Conservation (phyloP, 2,329 filamentous ascomycete species). For the Epichloe coenophiala region DNA sequence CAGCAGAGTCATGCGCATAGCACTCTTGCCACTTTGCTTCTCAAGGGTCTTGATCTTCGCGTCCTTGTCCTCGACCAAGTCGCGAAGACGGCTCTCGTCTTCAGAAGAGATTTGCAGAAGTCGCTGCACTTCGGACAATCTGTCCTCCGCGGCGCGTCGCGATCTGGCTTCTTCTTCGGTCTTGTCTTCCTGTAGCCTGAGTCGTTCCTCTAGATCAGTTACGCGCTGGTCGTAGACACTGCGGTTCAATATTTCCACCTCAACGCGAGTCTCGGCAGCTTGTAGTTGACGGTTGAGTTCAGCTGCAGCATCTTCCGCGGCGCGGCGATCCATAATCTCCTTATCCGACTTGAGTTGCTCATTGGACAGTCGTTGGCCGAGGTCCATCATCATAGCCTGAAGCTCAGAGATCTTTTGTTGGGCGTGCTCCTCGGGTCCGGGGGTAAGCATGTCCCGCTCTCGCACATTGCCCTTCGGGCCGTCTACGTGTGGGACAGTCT, state of each 20-base stretch:
- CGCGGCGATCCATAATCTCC: slow-evolving; percentile 34
- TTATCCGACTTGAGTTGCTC: slow-evolving; percentile 35
- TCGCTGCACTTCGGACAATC: slow-evolving; percentile 57
- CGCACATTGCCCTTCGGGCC: slow-evolving; percentile 36
- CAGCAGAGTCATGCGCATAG: slow-evolving; percentile 51
- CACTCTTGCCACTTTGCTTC: slow-evolving; percentile 37
- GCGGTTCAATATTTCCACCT: slow-evolving; percentile 48
- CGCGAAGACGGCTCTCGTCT: slow-evolving; percentile 54
- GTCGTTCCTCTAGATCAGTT: slow-evolving; percentile 54
- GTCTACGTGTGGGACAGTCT: slow-evolving; percentile 19
- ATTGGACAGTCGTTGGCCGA: slow-evolving; percentile 41
- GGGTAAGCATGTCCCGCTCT: slow-evolving; percentile 35
- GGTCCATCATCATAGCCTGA: slow-evolving; percentile 42
- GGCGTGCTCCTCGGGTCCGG: slow-evolving; percentile 36
- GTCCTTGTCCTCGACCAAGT: slow-evolving; percentile 55
- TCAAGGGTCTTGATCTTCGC: slow-evolving; percentile 48
- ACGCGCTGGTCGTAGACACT: slow-evolving; percentile 47
- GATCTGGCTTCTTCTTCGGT: slow-evolving; percentile 49
- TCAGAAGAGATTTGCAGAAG: slow-evolving; percentile 57
- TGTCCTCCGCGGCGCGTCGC: slow-evolving; percentile 58
- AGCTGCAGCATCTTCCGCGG: slow-evolving; percentile 38
- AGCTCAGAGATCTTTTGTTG: slow-evolving; percentile 43
- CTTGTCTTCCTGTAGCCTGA: slow-evolving; percentile 48
- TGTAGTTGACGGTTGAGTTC: slow-evolving; percentile 42
- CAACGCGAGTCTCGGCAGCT: slow-evolving; percentile 43